Evolutionary conservation across 108 stramenopile genomes (phyloP).

Genomic region (Discostella pseudostelligera): DNA sequence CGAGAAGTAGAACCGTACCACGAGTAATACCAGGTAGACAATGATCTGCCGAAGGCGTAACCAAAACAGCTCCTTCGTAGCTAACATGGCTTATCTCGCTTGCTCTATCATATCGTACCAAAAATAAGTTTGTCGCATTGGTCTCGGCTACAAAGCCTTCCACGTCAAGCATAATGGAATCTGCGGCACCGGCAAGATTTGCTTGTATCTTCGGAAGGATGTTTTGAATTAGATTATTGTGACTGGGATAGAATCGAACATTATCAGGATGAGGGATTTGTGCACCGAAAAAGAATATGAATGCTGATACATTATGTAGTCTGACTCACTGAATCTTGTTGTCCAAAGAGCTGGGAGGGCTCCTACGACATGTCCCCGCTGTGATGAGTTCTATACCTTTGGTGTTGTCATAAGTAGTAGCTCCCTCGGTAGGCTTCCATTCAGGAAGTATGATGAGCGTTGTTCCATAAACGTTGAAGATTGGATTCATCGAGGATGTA

Average conservation of each 20-base stretch:
- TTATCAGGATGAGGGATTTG: conserved; percentile 29
- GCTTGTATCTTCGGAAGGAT: conserved; percentile 95
- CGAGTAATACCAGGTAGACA: conserved; percentile 90
- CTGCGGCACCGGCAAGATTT: conserved; percentile 83
- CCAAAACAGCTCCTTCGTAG: conserved; percentile 56
- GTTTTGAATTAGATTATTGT: conserved; percentile 81
- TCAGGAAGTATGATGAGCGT: conserved; percentile 89
- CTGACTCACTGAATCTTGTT: conserved; percentile 77
- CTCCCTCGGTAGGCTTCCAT: conserved; percentile 88
- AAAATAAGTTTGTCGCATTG: conserved; percentile 93
- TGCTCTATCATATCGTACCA: conserved; percentile 52
- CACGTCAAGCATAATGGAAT: conserved; percentile 91
- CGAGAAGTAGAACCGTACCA: conserved; percentile 69
- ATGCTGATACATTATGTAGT: conserved; percentile 61
- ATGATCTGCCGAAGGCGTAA: conserved; percentile 85
- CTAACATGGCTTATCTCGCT: background rate
- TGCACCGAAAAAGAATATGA: conserved; percentile 26
- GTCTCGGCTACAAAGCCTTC: conserved; percentile 92
- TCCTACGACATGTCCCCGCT: conserved; percentile 68
- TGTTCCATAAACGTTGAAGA: conserved; percentile 91
- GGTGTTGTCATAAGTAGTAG: conserved; percentile 88
- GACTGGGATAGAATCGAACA: background rate
- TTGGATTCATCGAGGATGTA: conserved; percentile 89
- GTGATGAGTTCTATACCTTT: conserved; percentile 83
- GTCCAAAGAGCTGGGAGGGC: conserved; percentile 78